Conservation (phyloP, 192 early-diverging fungal genomes). For the Coemansia interrupta region DNA sequence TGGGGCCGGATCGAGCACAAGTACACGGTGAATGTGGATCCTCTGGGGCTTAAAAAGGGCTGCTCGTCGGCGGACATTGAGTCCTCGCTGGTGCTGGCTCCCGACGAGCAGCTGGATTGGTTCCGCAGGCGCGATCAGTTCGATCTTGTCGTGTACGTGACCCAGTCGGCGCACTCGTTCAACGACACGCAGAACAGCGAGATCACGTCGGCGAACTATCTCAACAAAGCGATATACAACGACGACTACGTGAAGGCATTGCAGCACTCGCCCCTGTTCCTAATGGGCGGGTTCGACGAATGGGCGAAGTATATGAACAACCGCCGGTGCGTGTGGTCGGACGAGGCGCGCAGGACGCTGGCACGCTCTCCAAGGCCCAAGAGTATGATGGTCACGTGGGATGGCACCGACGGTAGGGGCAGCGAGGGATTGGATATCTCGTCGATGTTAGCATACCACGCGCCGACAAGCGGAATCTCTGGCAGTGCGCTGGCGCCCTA, state of each 20-base stretch:
- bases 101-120: constrained; percentile 58
- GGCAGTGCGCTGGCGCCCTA: neutral
- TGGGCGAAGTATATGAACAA: constrained; percentile 61
- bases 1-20: constrained; percentile 66
- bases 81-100: constrained; percentile 56
- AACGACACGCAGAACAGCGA: constrained; percentile 22
- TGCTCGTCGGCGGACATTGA: constrained; percentile 58
- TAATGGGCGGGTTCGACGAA: constrained; percentile 76
- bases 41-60: constrained; percentile 56
- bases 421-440: neutral
- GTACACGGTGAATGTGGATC: constrained; percentile 73
- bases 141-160: constrained; percentile 72
- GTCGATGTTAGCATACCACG: constrained; percentile 22
- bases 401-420: neutral
- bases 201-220: constrained; percentile 23
- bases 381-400: neutral
- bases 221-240: constrained; percentile 64
- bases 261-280: constrained; percentile 59
- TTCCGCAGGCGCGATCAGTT: constrained; percentile 65
- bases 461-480: constrained; percentile 3
- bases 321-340: constrained; percentile 29
- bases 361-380: neutral
- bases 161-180: constrained; percentile 56
- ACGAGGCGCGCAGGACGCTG: constrained; percentile 16
- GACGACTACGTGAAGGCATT: constrained; percentile 57